Percentiles rank a stretch among this genome's conserved stretches.
phyloP scores from a whole-genome alignment of 2,329 filamentous ascomycete species.

The Lachnum nothofagi region DNA sequence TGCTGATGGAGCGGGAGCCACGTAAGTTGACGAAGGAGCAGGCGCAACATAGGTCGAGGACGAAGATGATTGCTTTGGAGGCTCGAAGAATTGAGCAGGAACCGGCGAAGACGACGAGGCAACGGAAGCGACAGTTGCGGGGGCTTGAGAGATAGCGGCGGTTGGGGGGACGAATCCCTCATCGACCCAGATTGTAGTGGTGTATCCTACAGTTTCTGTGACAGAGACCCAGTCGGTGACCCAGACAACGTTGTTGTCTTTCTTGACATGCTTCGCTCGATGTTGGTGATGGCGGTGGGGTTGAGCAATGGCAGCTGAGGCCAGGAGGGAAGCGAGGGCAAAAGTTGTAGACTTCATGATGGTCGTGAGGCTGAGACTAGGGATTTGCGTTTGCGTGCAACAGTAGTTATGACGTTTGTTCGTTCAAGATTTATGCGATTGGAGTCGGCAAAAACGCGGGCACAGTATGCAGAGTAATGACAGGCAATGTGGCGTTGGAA shows the following conservation, averaged over 20 bases:
- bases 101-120: conserved; percentile 6
- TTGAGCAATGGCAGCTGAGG: conserved; percentile 29
- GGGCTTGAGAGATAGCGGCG: neutral
- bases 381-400: no score
- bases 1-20: conserved; percentile 9
- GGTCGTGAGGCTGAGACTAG: conserved; percentile 2
- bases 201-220: conserved; percentile 41
- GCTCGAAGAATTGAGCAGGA: conserved; percentile 22
- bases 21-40: conserved; percentile 4
- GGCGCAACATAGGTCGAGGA: conserved; percentile 14
- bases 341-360: conserved; percentile 35
- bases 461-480: neutral
- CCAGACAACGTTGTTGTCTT: conserved; percentile 42
- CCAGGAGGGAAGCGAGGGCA: conserved; percentile 27
- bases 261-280: conserved; percentile 20
- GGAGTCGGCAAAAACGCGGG: neutral
- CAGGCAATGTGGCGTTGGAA: neutral
- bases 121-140: conserved; percentile 7
- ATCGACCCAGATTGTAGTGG: conserved; percentile 39
- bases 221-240: conserved; percentile 44
- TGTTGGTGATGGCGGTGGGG: conserved; percentile 36
- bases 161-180: conserved; percentile 19
- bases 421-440: no score
- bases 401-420: no score
- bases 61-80: conserved; percentile 9